phyloP scores from a whole-genome alignment of 2,329 filamentous ascomycete species.

The Coniochaeta sp. region DNA sequence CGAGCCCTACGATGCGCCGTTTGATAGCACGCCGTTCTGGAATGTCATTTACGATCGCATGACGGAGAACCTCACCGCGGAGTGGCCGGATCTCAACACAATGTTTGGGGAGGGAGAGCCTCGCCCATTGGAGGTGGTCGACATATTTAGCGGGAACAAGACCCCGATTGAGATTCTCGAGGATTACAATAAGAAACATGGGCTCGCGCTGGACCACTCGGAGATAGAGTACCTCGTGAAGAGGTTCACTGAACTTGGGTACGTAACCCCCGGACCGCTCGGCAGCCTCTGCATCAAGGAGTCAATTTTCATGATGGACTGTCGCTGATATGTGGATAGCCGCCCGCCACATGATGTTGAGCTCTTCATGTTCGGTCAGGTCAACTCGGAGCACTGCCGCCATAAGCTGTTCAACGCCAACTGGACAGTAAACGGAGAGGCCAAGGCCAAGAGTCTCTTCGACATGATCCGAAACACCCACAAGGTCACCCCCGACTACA shows the following conservation, averaged over 20 bases:
- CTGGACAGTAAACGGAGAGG: constrained; percentile 86
- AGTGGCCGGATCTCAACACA: constrained; percentile 58
- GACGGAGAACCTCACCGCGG: constrained; percentile 73
- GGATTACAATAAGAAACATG: constrained; percentile 75
- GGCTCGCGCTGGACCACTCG: constrained; percentile 73
- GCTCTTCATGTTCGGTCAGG: constrained; percentile 98
- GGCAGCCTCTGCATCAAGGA: neutral
- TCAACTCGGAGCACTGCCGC: constrained; percentile 90
- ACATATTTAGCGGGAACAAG: constrained; percentile 58
- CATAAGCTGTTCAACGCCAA: constrained; percentile 93
- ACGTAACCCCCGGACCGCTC: neutral
- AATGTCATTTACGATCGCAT: constrained; percentile 87
- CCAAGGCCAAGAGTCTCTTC: constrained; percentile 76
- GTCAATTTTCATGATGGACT: neutral
- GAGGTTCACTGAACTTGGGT: constrained; percentile 57
- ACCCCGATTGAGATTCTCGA: constrained; percentile 66
- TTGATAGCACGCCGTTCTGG: constrained; percentile 34
- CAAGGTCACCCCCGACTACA: constrained; percentile 68
- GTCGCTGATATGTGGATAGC: constrained; percentile 16
- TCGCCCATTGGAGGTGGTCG: constrained; percentile 63
- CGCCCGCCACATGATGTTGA: constrained; percentile 79
- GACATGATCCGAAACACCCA: constrained; percentile 97
- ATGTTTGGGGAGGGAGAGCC: constrained; percentile 70
- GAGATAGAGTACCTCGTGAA: constrained; percentile 92
- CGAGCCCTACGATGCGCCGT: constrained; percentile 13